Base-by-base conservation (phyloP, 306 rosid genomes). In the Nissolia schottii region DNA sequence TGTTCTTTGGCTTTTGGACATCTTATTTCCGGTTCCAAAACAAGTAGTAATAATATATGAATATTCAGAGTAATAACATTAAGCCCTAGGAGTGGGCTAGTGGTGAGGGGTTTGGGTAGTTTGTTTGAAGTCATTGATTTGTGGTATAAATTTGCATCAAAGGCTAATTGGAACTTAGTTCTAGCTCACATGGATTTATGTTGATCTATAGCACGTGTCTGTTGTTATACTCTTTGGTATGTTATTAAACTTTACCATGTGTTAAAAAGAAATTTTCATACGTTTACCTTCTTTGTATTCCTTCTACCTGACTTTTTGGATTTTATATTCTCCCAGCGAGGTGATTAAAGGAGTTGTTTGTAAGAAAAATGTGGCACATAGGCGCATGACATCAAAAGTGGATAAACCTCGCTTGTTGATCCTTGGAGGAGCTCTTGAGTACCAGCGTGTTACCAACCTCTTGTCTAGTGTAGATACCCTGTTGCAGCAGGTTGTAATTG, bases 401-500 rank as follows among this genome's bases (percentile, higher is more conserved):
- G 84, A 87, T 71, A 95, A 80, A 74, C 85, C 99, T 69, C 96
- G 96, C 64, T 0, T 95, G 14, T 77, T 95, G 83, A 82, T 95
- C 77, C 96, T 95, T 78, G 93, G 95, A 71, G 99, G 99, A 49
- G 99, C 99, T 79, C 97, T 95, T 60, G 99, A 95, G 84, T 95
- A 95, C 84, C 99, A 95, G 79, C 89, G 97, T 46, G 95, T 95
- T 62, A 70, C 93, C 60, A 89, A 86, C 74, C 89, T 75, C 79
- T 79, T 91, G 58, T 95, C 99, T 11, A 91, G 99, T 88, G 89
- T 95, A 65, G 97, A 91, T 87, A 91, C 99, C 43, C 85, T 95
- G 77, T 75, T 91, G 85, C 99, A 95, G 93, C 99, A 95, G 99
- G 99, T 95, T 91, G 70, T 74, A 65, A 49, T 75, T 56, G 55